Evolutionary conservation across 2,329 filamentous ascomycete genomes (phyloP), one percentile per base, ranked within the genome.

Genomic region (Scedosporium boydii): DNA sequence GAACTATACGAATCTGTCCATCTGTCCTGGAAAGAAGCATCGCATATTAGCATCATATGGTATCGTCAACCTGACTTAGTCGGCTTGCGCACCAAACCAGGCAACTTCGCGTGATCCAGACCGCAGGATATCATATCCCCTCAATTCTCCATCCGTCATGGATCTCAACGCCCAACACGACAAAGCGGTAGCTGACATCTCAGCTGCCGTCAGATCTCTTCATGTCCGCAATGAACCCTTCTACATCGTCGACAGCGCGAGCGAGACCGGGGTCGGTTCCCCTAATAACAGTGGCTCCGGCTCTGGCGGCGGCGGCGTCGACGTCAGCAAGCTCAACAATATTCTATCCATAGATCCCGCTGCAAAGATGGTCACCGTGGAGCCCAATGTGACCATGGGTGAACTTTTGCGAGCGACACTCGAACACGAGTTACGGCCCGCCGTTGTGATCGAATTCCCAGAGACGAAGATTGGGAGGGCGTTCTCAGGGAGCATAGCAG

Each of bases 191-290:
- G 65, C 70, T 21, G 68, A 70, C 60, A 75, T 83, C 56, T 74
- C 80, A 0, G 69, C 71, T 38, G 73, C 76, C 23, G 74, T 82
- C 42, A 72, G 72, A 63, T 68, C 76, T 3, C 82, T 83, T 66
- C 70, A 78, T 59, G 68, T 72, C 2, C 70, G 67, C 6, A 72
- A 76, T 63, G 72, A 77, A 69, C 82, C 87, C 2, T 92, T 90
- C 73, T 81, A 88, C n/a, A 87, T 92, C 70, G 89, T 85, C 68
- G 89, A 92, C 74, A 89, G 89, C 64, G 85, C 87, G 0, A 91
- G 89, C 34, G 91, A 90, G 75, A 90, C 85, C 73, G 92, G 89
- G 44, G 85, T 89, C 7, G 80, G 81, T 23, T 78, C 79, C 5
- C 74, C 77, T 18, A 78, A 78, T 34, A 73, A 72, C 58, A 70